Conservation (phyloP, 805 yeast species). For the Yarrowia alimentaria region DNA sequence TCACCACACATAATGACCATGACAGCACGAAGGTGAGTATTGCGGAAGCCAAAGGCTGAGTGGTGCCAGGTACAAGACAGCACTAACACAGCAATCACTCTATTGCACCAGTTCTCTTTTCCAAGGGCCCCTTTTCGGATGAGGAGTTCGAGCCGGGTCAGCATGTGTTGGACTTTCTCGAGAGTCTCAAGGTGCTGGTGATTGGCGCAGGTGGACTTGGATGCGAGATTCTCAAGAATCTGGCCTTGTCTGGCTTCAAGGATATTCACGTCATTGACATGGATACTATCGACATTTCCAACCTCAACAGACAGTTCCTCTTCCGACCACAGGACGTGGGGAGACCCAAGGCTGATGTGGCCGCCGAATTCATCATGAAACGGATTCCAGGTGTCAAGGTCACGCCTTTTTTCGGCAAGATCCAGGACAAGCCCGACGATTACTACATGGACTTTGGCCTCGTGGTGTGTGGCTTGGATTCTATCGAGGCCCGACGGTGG, state of each 20-base stretch:
- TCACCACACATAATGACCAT: too few relatives aligned
- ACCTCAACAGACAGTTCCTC: constrained; percentile 72
- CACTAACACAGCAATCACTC: constrained; percentile 1
- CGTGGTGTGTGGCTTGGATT: constrained; percentile 84
- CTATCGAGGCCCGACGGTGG: constrained; percentile 88
- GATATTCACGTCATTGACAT: constrained; percentile 70
- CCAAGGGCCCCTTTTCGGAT: constrained; percentile 41
- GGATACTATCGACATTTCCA: constrained; percentile 79
- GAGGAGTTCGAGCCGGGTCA: constrained; percentile 42
- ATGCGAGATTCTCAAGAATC: constrained; percentile 72
- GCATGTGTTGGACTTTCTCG: too few relatives aligned
- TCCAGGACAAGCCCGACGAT: constrained; percentile 59
- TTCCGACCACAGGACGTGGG: constrained; percentile 65
- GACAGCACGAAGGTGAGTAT: too few relatives aligned
- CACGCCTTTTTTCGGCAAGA: constrained; percentile 59
- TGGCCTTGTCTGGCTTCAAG: constrained; percentile 66
- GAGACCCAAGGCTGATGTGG: constrained; percentile 61
- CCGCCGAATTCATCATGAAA: constrained; percentile 54
- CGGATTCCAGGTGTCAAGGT: constrained; percentile 47
- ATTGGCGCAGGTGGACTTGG: constrained; percentile 86
- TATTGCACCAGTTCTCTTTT: background rate
- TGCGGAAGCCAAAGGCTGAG: too few relatives aligned
- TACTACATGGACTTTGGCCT: constrained; percentile 69
- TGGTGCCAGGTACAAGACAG: too few relatives aligned
- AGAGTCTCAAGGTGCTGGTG: too few relatives aligned